Evolutionary conservation across 768 basidiomycete species (phyloP).

Genomic region (Rickenella mellea): DNA sequence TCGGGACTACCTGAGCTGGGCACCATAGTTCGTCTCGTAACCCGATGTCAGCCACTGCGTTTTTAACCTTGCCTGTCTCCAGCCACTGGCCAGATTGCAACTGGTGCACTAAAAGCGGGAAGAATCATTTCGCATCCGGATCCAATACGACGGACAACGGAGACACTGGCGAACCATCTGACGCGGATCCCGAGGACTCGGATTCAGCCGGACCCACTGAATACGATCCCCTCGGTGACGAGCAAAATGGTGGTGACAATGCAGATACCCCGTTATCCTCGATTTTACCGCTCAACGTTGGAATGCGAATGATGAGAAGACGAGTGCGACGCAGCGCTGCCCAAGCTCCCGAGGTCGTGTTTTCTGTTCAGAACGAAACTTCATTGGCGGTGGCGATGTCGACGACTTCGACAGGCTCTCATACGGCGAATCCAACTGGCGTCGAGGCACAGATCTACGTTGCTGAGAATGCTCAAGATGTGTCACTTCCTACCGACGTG

Average conservation of each 20-base stretch:
- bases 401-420: no score
- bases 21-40: constrained; percentile 37
- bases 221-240: neutral
- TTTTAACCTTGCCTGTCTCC: neutral
- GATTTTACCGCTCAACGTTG: neutral
- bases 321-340: neutral
- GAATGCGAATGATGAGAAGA: neutral
- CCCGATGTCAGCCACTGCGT: neutral
- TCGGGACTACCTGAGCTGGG: constrained; percentile 48
- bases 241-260: neutral
- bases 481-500: no score
- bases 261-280: neutral
- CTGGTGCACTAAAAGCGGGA: constrained; percentile 28
- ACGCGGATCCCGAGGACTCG: constrained; percentile 6
- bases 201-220: neutral
- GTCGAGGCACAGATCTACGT: no score
- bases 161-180: constrained; percentile 3
- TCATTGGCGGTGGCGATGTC: no score
- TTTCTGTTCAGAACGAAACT: no score
- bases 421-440: no score
- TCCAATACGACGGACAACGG: constrained; percentile 12
- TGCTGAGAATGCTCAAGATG: no score
- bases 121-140: constrained; percentile 14
- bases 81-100: constrained; percentile 50
- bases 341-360: no score